Evolutionary conservation across 2,329 filamentous ascomycete species (phyloP).

Genomic region (Colletotrichum lini): DNA sequence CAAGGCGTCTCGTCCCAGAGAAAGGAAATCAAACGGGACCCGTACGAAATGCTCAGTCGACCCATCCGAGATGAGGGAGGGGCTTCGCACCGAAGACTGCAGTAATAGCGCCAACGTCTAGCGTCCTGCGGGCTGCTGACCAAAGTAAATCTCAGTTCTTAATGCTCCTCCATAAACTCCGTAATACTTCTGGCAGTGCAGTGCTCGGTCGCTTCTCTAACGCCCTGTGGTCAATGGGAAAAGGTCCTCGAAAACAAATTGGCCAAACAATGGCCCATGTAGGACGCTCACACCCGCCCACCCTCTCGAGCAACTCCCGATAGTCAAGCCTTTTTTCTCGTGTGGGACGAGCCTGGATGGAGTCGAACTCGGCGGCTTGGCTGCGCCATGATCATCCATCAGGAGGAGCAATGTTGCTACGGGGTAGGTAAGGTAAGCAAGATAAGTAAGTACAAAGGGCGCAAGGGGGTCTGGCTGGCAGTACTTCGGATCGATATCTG

Average conservation of each 20-base stretch:
- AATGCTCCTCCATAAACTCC: not conserved
- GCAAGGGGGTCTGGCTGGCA: not conserved
- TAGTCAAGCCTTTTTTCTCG: constrained; percentile 24
- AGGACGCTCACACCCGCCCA: not conserved
- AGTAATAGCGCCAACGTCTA: not conserved
- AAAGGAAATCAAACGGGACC: not conserved
- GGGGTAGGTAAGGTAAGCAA: too few species aligned
- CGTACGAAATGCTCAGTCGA: not conserved
- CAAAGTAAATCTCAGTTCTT: not conserved
- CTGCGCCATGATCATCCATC: not conserved
- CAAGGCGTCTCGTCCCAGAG: not conserved
- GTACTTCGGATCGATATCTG: not conserved
- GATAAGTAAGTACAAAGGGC: too few species aligned
- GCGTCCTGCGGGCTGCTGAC: not conserved
- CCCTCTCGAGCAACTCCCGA: constrained; percentile 8
- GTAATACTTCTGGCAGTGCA: not conserved
- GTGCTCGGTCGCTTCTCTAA: not conserved
- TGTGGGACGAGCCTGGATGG: not conserved
- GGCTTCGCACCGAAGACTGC: not conserved
- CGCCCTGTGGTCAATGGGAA: too few species aligned
- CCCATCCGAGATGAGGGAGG: not conserved
- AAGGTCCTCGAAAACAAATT: not conserved
- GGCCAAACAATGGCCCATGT: constrained; percentile 6
- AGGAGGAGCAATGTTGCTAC: too few species aligned
- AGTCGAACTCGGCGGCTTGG: not conserved